Percentiles rank a stretch among this genome's conserved stretches.
Conservation (phyloP, 2,329 filamentous ascomycete genomes). For the Furcasterigmium furcatum region DNA sequence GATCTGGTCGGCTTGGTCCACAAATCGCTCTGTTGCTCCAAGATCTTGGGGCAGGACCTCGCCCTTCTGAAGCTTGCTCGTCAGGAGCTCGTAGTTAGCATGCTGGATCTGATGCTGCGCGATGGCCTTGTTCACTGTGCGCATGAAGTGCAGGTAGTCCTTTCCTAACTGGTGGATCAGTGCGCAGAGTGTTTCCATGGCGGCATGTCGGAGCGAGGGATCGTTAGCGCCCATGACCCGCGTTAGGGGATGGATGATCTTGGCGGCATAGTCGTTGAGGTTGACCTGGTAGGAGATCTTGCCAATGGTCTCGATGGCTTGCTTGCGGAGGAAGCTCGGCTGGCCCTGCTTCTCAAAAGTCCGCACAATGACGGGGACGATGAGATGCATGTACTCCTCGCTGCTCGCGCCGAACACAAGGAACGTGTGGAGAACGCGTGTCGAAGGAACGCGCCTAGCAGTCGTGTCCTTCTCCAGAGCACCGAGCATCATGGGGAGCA, state of each 20-base stretch:
- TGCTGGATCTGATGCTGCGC: constrained; percentile 79
- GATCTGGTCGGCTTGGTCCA: constrained; percentile 70
- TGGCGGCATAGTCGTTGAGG: constrained; percentile 91
- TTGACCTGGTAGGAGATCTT: constrained; percentile 96
- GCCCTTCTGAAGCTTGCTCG: constrained; percentile 90
- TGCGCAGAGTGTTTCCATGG: constrained; percentile 90
- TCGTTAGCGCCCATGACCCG: constrained; percentile 76
- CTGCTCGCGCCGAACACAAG: constrained; percentile 92
- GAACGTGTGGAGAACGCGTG: constrained; percentile 91
- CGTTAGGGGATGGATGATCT: constrained; percentile 91
- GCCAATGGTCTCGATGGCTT: constrained; percentile 90
- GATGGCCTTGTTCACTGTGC: constrained; percentile 86
- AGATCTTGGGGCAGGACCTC: constrained; percentile 94
- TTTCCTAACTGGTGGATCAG: constrained; percentile 94
- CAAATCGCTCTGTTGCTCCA: constrained; percentile 79
- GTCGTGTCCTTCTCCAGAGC: constrained; percentile 85
- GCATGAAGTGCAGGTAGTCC: constrained; percentile 92
- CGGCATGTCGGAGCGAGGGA: constrained; percentile 70
- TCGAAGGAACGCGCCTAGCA: constrained; percentile 73
- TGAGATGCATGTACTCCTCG: constrained; percentile 99
- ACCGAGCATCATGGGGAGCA: constrained; percentile 91
- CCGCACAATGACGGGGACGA: constrained; percentile 90
- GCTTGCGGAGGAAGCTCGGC: constrained; percentile 74
- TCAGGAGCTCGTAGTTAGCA: constrained; percentile 86
- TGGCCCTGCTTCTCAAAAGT: constrained; percentile 90